These are phyloP conservation scores for Nigrospora osmanthi DNA, from an alignment of 2,329 filamentous ascomycete genomes.

Conservation along the genomic window DNA sequence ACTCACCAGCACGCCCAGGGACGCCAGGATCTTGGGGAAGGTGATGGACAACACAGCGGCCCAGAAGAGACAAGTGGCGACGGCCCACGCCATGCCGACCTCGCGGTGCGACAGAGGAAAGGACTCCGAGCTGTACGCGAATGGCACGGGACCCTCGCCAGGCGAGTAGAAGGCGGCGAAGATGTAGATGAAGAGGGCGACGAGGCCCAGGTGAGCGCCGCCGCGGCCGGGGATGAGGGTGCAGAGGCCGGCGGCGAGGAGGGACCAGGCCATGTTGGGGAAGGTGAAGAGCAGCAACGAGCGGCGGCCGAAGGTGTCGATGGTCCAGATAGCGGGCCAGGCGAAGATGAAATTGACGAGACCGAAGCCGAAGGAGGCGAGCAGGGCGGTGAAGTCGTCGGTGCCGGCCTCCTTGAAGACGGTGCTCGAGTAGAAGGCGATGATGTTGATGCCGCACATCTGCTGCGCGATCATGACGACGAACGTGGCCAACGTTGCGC, in stretches of 20 bases:
- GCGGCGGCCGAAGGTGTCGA: slow-evolving; percentile 59
- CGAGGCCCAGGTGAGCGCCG: slow-evolving; percentile 25
- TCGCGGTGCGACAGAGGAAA: slow-evolving; percentile 61
- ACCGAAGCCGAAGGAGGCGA: slow-evolving; percentile 59
- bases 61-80: slow-evolving; percentile 54
- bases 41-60: slow-evolving; percentile 50
- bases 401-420: slow-evolving; percentile 53
- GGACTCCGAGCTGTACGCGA: slow-evolving; percentile 57
- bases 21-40: slow-evolving; percentile 43
- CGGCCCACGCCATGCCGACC: slow-evolving; percentile 58
- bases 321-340: slow-evolving; percentile 58
- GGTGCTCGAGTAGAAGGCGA: slow-evolving; percentile 55
- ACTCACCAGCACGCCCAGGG: slow-evolving; percentile 23
- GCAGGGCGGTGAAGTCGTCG: slow-evolving; percentile 43
- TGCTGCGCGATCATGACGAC: slow-evolving; percentile 75
- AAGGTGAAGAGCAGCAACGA: slow-evolving; percentile 58
- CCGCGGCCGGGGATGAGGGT: slow-evolving; percentile 31
- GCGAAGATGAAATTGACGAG: slow-evolving; percentile 58
- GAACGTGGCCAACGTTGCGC: slow-evolving; percentile 69
- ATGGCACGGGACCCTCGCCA: slow-evolving; percentile 56
- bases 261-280: slow-evolving; percentile 55
- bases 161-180: slow-evolving; percentile 52
- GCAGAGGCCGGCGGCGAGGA: slow-evolving; percentile 48
- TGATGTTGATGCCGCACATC: slow-evolving; percentile 42
- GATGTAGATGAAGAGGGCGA: slow-evolving; percentile 48